Base-by-base conservation (phyloP, 306 rosid genomes). In the Crataegus laevigata region DNA sequence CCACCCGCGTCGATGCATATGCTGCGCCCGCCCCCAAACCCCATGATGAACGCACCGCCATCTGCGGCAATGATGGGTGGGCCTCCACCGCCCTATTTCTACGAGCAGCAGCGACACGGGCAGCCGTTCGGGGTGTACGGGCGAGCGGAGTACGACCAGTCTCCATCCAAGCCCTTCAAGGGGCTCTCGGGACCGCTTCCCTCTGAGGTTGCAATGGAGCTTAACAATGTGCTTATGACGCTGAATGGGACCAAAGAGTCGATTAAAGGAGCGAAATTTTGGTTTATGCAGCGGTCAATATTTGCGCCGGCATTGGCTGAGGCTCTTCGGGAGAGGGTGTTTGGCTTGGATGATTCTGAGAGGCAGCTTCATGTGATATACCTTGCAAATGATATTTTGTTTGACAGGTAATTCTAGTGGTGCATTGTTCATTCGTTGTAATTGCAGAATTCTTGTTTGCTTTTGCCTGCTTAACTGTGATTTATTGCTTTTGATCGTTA, bases 251-350 rank as follows among this genome's bases (percentile, higher is more conserved):
- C 99, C 51, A 94, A 92, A 77, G 96, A 94, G 79, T 92, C 96
- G 1, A 94, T 94, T 62, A 94, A 90, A 81, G 90, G 97, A 47
- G 96, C 97, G 51, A 94, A 92, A 78, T 87, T 88, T 76, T 94
- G 99, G 99, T 94, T 94, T 92, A 89, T 90, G 92, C 97, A 92
- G 90, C 87, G 99, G 87, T 85, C 96, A 43, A 89, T 96, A 45
- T 94, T 94, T 75, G 96, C 99, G 22, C 97, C 97, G 5, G 96
- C 99, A 64, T 78, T 94, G 77, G 96, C 96, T 8, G 96, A 92
- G 88, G 96, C 92, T 51, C 96, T 92, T 68, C 80, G 93, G 78
- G 99, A 94, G 29, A 82, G 92, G 67, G 87, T 94, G n/a, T 92
- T 85, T 73, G 71, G 83, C 14, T 68, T 92, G 69, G 99, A 94